Percentiles rank a stretch among this genome's conserved stretches.
phyloP scores from a whole-genome alignment of 2,329 filamentous ascomycete species.

The Tolypocladium tropicale region DNA sequence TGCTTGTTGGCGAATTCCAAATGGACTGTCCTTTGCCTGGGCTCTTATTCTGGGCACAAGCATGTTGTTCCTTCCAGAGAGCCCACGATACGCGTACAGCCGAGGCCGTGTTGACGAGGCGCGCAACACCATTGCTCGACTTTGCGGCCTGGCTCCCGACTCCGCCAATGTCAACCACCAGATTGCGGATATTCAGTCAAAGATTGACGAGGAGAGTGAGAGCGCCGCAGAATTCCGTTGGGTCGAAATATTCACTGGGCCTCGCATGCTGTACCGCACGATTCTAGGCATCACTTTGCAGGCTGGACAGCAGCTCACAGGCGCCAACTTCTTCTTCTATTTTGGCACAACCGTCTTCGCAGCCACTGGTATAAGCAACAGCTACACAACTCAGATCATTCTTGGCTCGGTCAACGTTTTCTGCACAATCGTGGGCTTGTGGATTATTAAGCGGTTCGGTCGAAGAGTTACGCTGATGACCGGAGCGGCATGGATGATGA shows the following conservation, averaged over 20 bases:
- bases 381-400: conserved; percentile 59
- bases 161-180: conserved; percentile 32
- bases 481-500: conserved; percentile 52
- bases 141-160: conserved; percentile 31
- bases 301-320: conserved; percentile 58
- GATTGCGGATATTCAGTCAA: conserved; percentile 40
- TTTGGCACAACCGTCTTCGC: conserved; percentile 57
- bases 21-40: conserved; percentile 45
- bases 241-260: conserved; percentile 56
- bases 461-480: conserved; percentile 52
- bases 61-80: conserved; percentile 44
- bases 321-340: conserved; percentile 60
- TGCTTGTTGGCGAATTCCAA: conserved; percentile 53
- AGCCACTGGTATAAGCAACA: conserved; percentile 53
- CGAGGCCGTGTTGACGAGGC: conserved; percentile 36
- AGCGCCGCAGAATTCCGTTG: conserved; percentile 35
- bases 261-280: conserved; percentile 55
- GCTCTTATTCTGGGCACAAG: conserved; percentile 38
- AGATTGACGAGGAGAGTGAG: conserved; percentile 36
- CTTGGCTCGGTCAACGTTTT: conserved; percentile 57
- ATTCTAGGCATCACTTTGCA: conserved; percentile 52
- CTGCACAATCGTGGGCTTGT: conserved; percentile 55
- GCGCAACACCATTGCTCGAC: conserved; percentile 33
- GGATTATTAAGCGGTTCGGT: conserved; percentile 54
- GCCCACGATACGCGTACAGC: conserved; percentile 40